Conservation (phyloP, 2,329 filamentous ascomycete species). For the Thielaviopsis populi region DNA sequence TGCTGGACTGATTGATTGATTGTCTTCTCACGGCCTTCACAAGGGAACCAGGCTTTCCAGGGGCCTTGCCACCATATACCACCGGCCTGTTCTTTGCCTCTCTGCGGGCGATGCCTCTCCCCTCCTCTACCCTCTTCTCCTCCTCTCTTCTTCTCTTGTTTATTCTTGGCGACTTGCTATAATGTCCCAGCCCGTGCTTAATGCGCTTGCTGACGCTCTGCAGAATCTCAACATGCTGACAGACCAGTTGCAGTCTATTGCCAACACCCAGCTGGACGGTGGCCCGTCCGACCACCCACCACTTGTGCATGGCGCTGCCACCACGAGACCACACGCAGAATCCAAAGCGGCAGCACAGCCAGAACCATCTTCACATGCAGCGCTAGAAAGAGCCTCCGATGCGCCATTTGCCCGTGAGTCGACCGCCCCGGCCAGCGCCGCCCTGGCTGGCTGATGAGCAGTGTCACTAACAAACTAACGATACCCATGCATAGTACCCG, state of each 20-base stretch:
- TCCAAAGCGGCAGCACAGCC: neutral
- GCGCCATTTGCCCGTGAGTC: neutral
- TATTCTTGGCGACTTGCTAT: neutral
- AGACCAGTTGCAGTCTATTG: neutral
- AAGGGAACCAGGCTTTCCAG: neutral
- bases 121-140: neutral
- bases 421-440: neutral
- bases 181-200: neutral
- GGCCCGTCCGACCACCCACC: neutral
- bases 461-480: neutral
- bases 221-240: slow-evolving; percentile 5
- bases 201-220: neutral
- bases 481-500: neutral
- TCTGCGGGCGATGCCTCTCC: neutral
- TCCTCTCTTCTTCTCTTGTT: neutral
- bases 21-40: neutral
- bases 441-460: neutral
- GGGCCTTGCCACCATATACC: neutral
- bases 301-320: neutral
- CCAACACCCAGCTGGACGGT: neutral
- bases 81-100: neutral
- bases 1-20: neutral
- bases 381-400: neutral
- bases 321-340: neutral
- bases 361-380: neutral